Evolutionary conservation across 2,329 filamentous ascomycete species (phyloP).

Genomic region (Fusarium circinatum): DNA sequence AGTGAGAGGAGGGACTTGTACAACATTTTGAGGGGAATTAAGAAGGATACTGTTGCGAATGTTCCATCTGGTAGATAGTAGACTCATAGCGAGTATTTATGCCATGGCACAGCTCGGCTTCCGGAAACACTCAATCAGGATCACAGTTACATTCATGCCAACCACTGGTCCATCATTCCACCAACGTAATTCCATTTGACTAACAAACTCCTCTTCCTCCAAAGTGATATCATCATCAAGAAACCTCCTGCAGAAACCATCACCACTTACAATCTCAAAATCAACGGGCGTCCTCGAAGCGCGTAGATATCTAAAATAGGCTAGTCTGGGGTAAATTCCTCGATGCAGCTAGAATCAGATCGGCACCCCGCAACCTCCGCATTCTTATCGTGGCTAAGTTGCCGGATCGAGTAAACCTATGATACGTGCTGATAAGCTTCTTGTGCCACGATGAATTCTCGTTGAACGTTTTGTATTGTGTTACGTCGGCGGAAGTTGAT

Average conservation of each 20-base stretch:
- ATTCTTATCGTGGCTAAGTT: conserved; percentile 43
- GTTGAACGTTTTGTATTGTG: background rate
- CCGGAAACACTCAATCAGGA: background rate
- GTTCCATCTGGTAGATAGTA: rapidly evolving
- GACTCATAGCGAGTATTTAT: conserved; percentile 5
- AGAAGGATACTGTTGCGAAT: background rate
- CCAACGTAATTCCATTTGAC: background rate
- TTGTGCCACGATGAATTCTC: background rate
- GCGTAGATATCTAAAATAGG: conserved; percentile 34
- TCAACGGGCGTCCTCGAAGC: conserved; percentile 7
- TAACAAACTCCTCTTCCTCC: background rate
- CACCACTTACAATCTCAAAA: background rate
- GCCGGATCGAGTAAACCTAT: conserved; percentile 23
- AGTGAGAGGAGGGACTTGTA: conserved; percentile 47
- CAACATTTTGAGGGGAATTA: conserved; percentile 38
- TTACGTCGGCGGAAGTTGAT: background rate
- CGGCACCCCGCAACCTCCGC: conserved; percentile 12
- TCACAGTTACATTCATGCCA: background rate
- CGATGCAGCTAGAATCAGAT: background rate
- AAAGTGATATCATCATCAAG: background rate
- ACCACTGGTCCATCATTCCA: no score
- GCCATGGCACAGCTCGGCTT: rapidly evolving
- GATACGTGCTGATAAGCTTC: conserved; percentile 11
- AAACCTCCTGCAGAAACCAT: background rate
- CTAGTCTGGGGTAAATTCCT: conserved; percentile 17